phyloP scores from a whole-genome alignment of 805 yeast genomes.

The Saturnispora galanensis region DNA sequence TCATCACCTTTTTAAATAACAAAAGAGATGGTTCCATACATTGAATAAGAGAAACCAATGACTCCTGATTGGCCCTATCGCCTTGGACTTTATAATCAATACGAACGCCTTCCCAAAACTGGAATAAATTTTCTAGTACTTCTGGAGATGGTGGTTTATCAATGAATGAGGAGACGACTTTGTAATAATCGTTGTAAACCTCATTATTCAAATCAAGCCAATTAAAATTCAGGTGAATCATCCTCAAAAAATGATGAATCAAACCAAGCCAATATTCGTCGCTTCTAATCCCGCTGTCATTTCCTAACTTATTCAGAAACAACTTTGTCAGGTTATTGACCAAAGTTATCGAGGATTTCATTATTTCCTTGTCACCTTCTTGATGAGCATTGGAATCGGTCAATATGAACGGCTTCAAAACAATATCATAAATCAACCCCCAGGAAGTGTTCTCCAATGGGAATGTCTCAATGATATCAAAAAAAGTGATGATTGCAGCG shows the following conservation, averaged over 20 bases:
- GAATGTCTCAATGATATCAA: constrained; percentile 70
- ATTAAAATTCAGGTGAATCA: constrained; percentile 30
- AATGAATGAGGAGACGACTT: constrained; percentile 32
- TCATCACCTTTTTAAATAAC: constrained; percentile 26
- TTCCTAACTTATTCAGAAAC: constrained; percentile 42
- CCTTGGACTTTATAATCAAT: constrained; percentile 35
- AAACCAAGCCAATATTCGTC: constrained; percentile 47
- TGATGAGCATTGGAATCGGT: neutral
- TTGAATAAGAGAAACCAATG: constrained; percentile 44
- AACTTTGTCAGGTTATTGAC: constrained; percentile 59
- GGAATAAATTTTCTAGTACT: constrained; percentile 32
- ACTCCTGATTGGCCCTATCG: constrained; percentile 43
- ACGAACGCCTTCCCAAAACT: constrained; percentile 40
- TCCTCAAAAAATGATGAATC: constrained; percentile 35
- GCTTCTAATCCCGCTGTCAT: constrained; percentile 17
- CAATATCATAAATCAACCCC: constrained; percentile 56
- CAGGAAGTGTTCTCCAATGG: constrained; percentile 51
- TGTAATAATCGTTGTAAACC: constrained; percentile 45
- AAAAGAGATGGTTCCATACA: constrained; percentile 42
- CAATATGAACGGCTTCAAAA: constrained; percentile 44
- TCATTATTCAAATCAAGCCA: constrained; percentile 45
- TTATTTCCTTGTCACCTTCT: constrained; percentile 30
- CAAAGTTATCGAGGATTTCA: constrained; percentile 53
- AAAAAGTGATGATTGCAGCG: constrained; percentile 83
- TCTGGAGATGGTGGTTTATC: constrained; percentile 9